Evolutionary conservation across 2,329 filamentous ascomycete species (phyloP).

Genomic region (Alternaria novae-zelandiae): DNA sequence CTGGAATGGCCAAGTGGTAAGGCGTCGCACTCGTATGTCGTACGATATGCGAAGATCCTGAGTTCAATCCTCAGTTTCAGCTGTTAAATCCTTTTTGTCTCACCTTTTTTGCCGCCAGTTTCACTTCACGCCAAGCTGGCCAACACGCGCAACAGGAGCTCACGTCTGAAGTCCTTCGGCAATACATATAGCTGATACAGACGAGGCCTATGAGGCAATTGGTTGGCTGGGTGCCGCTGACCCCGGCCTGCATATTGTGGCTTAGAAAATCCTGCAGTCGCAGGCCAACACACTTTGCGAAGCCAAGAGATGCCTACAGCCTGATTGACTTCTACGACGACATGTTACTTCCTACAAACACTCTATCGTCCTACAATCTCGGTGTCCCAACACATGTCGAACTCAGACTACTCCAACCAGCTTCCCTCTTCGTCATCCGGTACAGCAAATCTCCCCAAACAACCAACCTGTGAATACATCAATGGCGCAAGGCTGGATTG

Average conservation of each 20-base stretch:
- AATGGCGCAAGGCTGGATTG: neutral
- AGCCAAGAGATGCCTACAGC: neutral
- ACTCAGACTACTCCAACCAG: fast-evolving
- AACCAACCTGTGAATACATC: neutral
- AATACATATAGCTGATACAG: neutral
- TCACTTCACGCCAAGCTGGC: neutral
- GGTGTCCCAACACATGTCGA: too few species aligned
- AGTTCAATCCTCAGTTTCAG: conserved; percentile 28
- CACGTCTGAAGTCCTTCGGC: neutral
- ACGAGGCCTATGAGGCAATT: fast-evolving
- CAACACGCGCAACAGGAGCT: neutral
- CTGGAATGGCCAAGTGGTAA: conserved; percentile 30
- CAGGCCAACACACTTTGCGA: neutral
- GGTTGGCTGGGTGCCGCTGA: neutral
- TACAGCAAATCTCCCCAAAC: too few species aligned
- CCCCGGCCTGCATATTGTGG: neutral
- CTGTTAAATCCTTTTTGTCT: neutral
- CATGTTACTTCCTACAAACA: neutral
- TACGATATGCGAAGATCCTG: conserved; percentile 28
- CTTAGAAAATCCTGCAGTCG: neutral
- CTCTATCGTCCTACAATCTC: too few species aligned
- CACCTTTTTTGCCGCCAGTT: neutral
- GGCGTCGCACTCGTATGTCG: conserved; percentile 30
- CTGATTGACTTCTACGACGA: fast-evolving
- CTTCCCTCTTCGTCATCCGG: fast-evolving